Conservation (phyloP, 371 early-diverging fungal species). For the Mucor lusitanicus region DNA sequence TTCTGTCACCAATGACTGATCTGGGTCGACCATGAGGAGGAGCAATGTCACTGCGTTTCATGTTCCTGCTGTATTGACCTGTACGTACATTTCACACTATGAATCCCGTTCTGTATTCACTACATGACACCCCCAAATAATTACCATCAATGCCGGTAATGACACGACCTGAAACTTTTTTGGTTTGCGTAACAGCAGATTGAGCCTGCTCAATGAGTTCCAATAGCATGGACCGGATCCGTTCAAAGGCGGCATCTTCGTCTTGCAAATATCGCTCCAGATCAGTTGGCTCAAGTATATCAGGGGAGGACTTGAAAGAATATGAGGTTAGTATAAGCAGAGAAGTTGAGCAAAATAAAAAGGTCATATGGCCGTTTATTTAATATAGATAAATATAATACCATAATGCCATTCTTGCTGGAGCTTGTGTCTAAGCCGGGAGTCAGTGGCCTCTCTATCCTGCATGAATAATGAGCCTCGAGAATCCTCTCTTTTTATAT, state of each 20-base stretch:
- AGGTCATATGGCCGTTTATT: background rate
- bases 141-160: background rate
- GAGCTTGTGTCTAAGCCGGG: conserved; percentile 34
- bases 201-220: conserved; percentile 49
- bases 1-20: conserved; percentile 8
- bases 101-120: background rate
- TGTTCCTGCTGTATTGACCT: background rate
- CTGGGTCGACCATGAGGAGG: conserved; percentile 4
- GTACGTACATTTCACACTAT: background rate
- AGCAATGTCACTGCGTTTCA: conserved; percentile 3
- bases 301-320: conserved; percentile 10
- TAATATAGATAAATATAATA: conserved; percentile 10
- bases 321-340: background rate
- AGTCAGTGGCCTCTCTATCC: conserved; percentile 37
- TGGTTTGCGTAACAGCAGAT: conserved; percentile 34
- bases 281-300: conserved; percentile 7
- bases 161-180: conserved; percentile 15
- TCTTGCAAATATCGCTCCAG: conserved; percentile 25
- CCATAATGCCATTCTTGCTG: conserved; percentile 38
- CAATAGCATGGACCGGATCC: conserved; percentile 31
- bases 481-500: background rate
- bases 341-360: background rate
- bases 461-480: conserved; percentile 12
- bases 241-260: conserved; percentile 44
- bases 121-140: background rate